These are phyloP conservation scores for Lactuca saligna DNA, from an alignment of 129 eudicot genomes.

Conservation along the genomic window DNA sequence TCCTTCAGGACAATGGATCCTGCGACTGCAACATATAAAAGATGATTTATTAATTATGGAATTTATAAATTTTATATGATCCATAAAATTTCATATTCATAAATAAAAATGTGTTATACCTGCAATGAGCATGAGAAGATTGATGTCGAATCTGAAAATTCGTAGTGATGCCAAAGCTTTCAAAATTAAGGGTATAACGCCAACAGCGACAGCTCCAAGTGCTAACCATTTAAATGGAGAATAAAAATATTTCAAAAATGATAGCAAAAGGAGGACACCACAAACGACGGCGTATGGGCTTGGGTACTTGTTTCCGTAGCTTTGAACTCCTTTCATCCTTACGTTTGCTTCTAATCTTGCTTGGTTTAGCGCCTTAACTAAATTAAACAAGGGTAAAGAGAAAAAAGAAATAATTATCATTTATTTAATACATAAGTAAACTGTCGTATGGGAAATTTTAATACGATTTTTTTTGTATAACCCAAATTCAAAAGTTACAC, in stretches of 20 bases:
- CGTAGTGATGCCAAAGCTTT: conserved; percentile 53
- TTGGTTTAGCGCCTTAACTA: conserved; percentile 75
- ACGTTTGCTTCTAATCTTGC: conserved; percentile 76
- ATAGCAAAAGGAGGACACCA: conserved; percentile 53
- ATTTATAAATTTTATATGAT: too few relatives aligned
- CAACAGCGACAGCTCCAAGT: conserved; percentile 60
- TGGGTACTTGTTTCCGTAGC: conserved; percentile 71
- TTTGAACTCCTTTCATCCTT: conserved; percentile 45
- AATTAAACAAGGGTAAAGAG: not conserved
- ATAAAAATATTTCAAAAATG: conserved; percentile 54
- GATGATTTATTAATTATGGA: too few relatives aligned
- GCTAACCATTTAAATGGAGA: conserved; percentile 72
- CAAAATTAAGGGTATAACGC: conserved; percentile 47
- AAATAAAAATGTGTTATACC: conserved; percentile 41
- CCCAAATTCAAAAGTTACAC: too few relatives aligned
- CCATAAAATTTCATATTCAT: not conserved
- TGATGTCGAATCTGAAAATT: conserved; percentile 56
- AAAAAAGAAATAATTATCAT: not conserved
- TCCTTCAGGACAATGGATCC: conserved; percentile 57
- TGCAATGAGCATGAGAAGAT: conserved; percentile 69
- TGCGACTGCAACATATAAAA: conserved; percentile 40
- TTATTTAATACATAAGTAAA: not conserved
- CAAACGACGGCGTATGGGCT: conserved; percentile 54
- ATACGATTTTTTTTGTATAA: too few relatives aligned
- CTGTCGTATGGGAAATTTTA: not conserved